Percentiles rank a stretch among this genome's conserved stretches.
phyloP scores from a whole-genome alignment of 176 grass and related monocot species.

The Eragrostis nindensis region DNA sequence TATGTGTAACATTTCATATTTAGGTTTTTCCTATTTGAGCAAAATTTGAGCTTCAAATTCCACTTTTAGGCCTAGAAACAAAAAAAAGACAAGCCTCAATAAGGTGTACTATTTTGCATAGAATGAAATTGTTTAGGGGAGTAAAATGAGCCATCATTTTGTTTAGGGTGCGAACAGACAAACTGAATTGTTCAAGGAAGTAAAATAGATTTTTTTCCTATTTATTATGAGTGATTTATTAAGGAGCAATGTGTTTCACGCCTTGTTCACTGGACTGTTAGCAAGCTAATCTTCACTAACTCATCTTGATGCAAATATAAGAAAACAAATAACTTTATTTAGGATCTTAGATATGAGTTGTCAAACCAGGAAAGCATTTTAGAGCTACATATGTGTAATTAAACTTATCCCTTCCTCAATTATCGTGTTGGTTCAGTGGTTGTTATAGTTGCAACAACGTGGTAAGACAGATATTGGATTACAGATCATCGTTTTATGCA shows the following conservation, averaged over 20 bases:
- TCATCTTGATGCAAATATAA: neutral
- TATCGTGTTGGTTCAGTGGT: slow-evolving; percentile 4
- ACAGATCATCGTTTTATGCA: slow-evolving; percentile 13
- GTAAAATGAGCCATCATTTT: no score
- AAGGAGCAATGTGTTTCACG: neutral
- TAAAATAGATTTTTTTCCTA: no score
- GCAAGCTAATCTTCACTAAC: slow-evolving; percentile 1
- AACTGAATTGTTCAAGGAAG: no score
- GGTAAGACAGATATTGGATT: slow-evolving; percentile 8
- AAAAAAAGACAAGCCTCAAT: no score
- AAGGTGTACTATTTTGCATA: no score
- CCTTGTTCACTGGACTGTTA: neutral
- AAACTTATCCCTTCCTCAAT: neutral
- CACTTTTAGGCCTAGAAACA: no score
- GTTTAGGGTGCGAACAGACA: no score
- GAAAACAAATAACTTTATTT: neutral
- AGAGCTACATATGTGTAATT: neutral
- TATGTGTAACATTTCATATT: neutral
- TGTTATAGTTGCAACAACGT: slow-evolving; percentile 35
- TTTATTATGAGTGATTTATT: neutral
- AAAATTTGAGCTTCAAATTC: no score
- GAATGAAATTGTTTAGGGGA: no score
- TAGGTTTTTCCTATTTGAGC: no score
- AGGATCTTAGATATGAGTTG: neutral
- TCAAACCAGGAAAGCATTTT: slow-evolving; percentile 2